A percentile compares a stretch with the other conserved stretches of the same genome.
phyloP scores from a whole-genome alignment of 1,284 basidiomycete genomes.

The Microbotryum saponariae region DNA sequence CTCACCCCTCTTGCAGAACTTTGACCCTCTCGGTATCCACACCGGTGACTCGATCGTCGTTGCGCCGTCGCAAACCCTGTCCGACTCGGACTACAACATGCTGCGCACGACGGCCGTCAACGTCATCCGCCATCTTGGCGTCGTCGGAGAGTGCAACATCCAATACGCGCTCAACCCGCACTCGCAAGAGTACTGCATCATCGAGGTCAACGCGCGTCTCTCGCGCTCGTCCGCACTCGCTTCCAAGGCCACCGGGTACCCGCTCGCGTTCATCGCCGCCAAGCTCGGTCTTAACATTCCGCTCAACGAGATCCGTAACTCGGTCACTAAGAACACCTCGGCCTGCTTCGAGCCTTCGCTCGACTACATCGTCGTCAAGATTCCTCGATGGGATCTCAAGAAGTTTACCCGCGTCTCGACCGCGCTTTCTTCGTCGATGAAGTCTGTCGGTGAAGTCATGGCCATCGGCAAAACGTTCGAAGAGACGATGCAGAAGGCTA shows the following conservation, averaged over 20 bases:
- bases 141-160: constrained; percentile 91
- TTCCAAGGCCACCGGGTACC: constrained; percentile 98
- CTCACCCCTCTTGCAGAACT: constrained; percentile 71
- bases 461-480: constrained; percentile 96
- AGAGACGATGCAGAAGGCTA: constrained; percentile 97
- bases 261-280: constrained; percentile 96
- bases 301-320: constrained; percentile 95
- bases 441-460: constrained; percentile 99
- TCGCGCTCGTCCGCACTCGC: constrained; percentile 62
- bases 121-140: constrained; percentile 93
- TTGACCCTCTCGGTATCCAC: constrained; percentile 96
- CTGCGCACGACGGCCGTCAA: constrained; percentile 94
- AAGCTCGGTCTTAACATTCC: constrained; percentile 95
- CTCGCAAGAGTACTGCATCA: constrained; percentile 92
- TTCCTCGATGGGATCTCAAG: constrained; percentile 97
- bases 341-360: constrained; percentile 99
- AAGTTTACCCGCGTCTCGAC: constrained; percentile 91
- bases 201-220: constrained; percentile 71
- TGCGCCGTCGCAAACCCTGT: constrained; percentile 93
- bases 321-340: constrained; percentile 88
- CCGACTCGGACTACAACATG: constrained; percentile 95
- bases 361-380: constrained; percentile 97
- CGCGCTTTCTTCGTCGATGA: constrained; percentile 87
- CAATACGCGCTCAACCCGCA: constrained; percentile 96
- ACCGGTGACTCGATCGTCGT: constrained; percentile 99